phyloP scores from a whole-genome alignment of 169 alveolate species.

The Plasmodium chabaudi region DNA sequence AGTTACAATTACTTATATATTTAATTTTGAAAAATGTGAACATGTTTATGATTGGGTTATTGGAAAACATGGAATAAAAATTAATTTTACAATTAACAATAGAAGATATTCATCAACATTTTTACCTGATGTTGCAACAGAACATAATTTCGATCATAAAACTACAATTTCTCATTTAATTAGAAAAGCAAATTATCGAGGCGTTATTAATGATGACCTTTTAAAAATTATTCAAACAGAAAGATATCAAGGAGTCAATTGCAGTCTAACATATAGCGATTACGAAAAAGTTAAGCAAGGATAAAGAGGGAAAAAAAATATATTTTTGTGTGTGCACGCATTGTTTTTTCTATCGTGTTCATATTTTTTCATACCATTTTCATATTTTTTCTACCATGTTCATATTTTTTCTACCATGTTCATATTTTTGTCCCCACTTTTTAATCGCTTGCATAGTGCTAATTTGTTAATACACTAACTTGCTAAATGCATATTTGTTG shows the following conservation, averaged over 20 bases:
- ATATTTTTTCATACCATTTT: too few species aligned
- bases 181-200: constrained; percentile 59
- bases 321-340: too few species aligned
- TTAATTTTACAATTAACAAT: constrained; percentile 64
- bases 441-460: too few species aligned
- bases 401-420: too few species aligned
- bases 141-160: constrained; percentile 70
- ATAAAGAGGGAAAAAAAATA: not conserved
- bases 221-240: constrained; percentile 40
- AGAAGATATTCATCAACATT: constrained; percentile 80
- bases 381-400: too few species aligned
- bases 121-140: constrained; percentile 83
- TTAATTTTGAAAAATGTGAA: constrained; percentile 66
- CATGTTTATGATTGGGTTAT: constrained; percentile 81
- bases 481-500: too few species aligned
- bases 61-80: constrained; percentile 81
- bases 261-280: constrained; percentile 57
- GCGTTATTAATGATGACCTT: constrained; percentile 45
- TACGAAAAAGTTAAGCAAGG: constrained; percentile 17
- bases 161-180: constrained; percentile 37
- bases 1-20: constrained; percentile 32
- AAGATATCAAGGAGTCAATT: constrained; percentile 55
- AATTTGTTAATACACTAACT: too few species aligned
- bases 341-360: too few species aligned
- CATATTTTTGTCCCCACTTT: too few species aligned